Evolutionary conservation across 2,329 filamentous ascomycete species (phyloP).

Genomic region (Fusarium proliferatum): DNA sequence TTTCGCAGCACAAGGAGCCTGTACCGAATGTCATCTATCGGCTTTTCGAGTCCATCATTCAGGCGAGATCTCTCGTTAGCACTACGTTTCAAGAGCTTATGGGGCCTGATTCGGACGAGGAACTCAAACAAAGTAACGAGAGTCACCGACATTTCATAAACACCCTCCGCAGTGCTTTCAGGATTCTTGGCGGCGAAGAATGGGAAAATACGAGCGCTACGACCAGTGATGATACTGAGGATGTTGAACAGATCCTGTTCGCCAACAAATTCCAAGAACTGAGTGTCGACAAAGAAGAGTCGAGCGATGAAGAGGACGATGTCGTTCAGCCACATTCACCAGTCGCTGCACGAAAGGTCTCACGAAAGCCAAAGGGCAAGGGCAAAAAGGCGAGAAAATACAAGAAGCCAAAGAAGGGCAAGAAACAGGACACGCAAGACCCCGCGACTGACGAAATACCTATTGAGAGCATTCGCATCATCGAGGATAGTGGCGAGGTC

Average conservation of each 20-base stretch:
- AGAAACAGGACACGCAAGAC: constrained; percentile 31
- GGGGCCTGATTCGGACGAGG: constrained; percentile 46
- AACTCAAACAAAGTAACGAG: constrained; percentile 49
- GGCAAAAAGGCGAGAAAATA: constrained; percentile 9
- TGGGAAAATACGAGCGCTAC: constrained; percentile 19
- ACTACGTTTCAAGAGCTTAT: constrained; percentile 49
- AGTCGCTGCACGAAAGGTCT: background rate
- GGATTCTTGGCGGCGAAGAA: constrained; percentile 48
- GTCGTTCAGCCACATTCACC: background rate
- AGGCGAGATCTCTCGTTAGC: constrained; percentile 47
- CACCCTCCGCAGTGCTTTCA: constrained; percentile 51
- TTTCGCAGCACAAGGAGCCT: constrained; percentile 49
- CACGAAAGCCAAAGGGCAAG: constrained; percentile 1
- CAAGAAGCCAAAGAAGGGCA: constrained; percentile 35
- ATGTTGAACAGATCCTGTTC: constrained; percentile 17
- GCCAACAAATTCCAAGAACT: constrained; percentile 33
- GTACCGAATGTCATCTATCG: constrained; percentile 50
- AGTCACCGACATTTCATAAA: constrained; percentile 58
- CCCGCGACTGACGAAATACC: constrained; percentile 51
- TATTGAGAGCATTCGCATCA: constrained; percentile 57
- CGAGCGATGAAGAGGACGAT: constrained; percentile 16
- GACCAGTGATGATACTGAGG: constrained; percentile 28
- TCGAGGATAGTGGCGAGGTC: constrained; percentile 49
- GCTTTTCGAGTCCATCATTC: constrained; percentile 54
- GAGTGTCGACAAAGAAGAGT: background rate